Conservation (phyloP, 495 filamentous ascomycete species). For the Rusavskia elegans region DNA sequence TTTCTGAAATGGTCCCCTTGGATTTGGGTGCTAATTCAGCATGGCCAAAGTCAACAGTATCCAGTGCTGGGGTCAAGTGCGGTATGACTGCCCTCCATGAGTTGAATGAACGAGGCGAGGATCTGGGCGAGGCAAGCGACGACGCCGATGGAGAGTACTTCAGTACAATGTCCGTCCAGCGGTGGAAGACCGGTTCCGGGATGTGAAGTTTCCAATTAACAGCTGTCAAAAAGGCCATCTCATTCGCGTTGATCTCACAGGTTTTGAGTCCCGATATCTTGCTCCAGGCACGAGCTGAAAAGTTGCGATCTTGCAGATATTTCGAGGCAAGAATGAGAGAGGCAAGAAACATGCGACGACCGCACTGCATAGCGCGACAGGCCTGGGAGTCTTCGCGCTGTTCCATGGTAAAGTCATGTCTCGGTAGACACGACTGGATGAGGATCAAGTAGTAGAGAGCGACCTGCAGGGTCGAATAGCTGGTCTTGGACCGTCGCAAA, state of each 20-base stretch:
- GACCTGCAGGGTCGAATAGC: conserved; percentile 93
- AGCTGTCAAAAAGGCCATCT: conserved; percentile 78
- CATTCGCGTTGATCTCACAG: conserved; percentile 87
- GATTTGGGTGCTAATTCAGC: conserved; percentile 11
- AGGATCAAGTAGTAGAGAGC: conserved; percentile 92
- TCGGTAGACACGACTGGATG: conserved; percentile 81
- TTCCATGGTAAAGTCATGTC: conserved; percentile 72
- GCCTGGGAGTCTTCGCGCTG: conserved; percentile 59
- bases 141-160: conserved; percentile 59
- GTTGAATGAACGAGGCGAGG: conserved; percentile 26
- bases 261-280: conserved; percentile 91
- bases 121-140: conserved; percentile 38
- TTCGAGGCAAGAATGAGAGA: conserved; percentile 89
- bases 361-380: conserved; percentile 79
- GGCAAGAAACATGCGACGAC: conserved; percentile 92
- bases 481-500: conserved; percentile 81
- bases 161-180: conserved; percentile 82
- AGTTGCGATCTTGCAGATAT: conserved; percentile 95
- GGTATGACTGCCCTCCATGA: conserved; percentile 65
- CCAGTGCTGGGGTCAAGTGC: conserved; percentile 60
- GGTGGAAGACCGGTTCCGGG: conserved; percentile 69
- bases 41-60: conserved; percentile 37
- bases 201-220: conserved; percentile 94
- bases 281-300: conserved; percentile 92
- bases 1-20: neutral